phyloP scores from a whole-genome alignment of 208 protist species.

The Acanthamoeba sp. region DNA sequence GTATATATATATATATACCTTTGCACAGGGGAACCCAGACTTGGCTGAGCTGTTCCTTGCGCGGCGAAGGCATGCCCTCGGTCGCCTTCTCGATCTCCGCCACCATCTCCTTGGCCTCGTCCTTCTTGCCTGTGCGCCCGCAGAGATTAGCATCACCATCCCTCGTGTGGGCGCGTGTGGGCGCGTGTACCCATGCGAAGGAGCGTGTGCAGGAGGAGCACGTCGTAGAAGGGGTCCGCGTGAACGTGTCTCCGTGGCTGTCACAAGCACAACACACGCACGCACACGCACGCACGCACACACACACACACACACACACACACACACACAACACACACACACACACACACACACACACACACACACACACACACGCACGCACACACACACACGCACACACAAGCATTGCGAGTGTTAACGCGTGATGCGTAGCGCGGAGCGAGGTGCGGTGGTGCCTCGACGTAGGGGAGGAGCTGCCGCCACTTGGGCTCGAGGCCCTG shows the following conservation, averaged over 20 bases:
- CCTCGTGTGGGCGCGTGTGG: no score
- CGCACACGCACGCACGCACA: no score
- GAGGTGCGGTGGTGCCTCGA: conserved; percentile 15
- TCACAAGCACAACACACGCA: no score
- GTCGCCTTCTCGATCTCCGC: not conserved
- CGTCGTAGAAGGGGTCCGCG: conserved; percentile 33
- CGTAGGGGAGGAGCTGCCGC: conserved; percentile 45
- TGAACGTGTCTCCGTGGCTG: not conserved
- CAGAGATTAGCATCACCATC: not conserved
- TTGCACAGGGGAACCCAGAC: conserved; percentile 55
- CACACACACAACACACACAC: no score
- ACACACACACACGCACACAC: not conserved
- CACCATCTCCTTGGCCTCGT: conserved; percentile 49
- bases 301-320: no score
- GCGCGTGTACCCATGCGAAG: not conserved
- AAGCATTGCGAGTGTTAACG: no score
- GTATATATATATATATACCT: not conserved
- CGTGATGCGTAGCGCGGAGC: not conserved
- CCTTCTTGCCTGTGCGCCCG: not conserved
- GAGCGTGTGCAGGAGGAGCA: conserved; percentile 32
- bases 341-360: no score
- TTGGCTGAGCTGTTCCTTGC: conserved; percentile 8
- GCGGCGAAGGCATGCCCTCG: not conserved
- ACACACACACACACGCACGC: not conserved
- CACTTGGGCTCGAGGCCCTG: not conserved